Base-by-base conservation (phyloP, 2,329 filamentous ascomycete genomes). In the Pseudofabraea citricarpa region DNA sequence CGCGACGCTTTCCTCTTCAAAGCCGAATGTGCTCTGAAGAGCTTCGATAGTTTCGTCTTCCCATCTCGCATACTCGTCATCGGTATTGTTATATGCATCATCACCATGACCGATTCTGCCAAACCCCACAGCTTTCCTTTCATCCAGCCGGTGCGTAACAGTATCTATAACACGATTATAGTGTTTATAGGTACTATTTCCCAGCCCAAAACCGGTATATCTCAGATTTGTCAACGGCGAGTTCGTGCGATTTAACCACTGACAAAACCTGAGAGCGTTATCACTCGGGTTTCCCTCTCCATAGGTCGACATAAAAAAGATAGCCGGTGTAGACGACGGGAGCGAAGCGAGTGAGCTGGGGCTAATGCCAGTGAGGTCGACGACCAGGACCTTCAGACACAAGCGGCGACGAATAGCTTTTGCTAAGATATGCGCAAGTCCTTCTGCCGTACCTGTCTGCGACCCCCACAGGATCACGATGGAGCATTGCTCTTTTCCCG, bases 281-380 rank as follows among this genome's bases (percentile, higher is more conserved):
- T 43, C 40, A 9, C 8, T 20, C 20, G 40, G 40, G 19, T 43
- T 29, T 19, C 40, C 40, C 15, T 37, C 40, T n/a, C 40, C 40
- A 36, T 37, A 43, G 10, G 40, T 43, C 8, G 40, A 43, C 9
- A 37, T 6, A n/a, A 43, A 9, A 18, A 43, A 43, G 13, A 43
- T 19, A 8, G n/a, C 24, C n/a, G 24, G n/a, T 27, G 8, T 27
- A 27, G 24, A 8, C n/a, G 8, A n/a, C 24, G 24, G 24, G 8
- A 27, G 8, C n/a, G 24, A 27, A 27, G 24, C 8, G n/a, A 27
- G 8, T n/a, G 24, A 8, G n/a, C 24, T 27, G 8, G 24, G 24
- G n/a, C n/a, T 27, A n/a, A 27, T 27, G 8, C n/a, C 24, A 27
- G 24, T n/a, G n/a, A 27, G 24, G n/a, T 27, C 24, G 24, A 27